These are phyloP conservation scores for Epichloe glyceriae DNA, from an alignment of 2,329 filamentous ascomycete species.

Conservation along the genomic window DNA sequence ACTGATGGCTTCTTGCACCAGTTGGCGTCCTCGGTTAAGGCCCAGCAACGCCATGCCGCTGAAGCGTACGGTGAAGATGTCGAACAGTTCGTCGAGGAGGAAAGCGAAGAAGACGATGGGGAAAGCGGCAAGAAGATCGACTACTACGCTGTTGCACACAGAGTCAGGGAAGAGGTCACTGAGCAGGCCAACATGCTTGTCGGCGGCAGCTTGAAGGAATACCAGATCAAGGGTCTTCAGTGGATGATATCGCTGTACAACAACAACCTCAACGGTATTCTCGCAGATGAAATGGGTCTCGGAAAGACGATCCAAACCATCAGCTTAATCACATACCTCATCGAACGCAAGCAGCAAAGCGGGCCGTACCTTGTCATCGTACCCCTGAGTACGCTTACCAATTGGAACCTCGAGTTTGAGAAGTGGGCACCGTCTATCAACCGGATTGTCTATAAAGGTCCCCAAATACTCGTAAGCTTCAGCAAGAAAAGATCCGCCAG, in stretches of 20 bases:
- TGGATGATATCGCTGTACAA: conserved; percentile 99
- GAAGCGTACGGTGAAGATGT: conserved; percentile 61
- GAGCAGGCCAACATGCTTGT: conserved; percentile 76
- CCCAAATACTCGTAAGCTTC: conserved; percentile 78
- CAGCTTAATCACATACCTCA: conserved; percentile 91
- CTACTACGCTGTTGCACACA: conserved; percentile 97
- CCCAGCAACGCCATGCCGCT: conserved; percentile 74
- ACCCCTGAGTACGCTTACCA: conserved; percentile 89
- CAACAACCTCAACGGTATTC: conserved; percentile 98
- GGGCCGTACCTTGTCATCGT: conserved; percentile 96
- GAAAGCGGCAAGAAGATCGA: conserved; percentile 74
- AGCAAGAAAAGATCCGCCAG: conserved; percentile 87
- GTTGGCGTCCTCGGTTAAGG: conserved; percentile 85
- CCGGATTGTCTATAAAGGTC: conserved; percentile 93
- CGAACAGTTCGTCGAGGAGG: conserved; percentile 42
- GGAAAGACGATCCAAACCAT: conserved; percentile 99
- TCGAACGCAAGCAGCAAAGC: conserved; percentile 83
- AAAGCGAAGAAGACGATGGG: conserved; percentile 57
- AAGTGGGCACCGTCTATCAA: conserved; percentile 88
- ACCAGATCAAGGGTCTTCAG: conserved; percentile 94
- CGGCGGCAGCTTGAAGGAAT: conserved; percentile 88
- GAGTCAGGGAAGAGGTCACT: conserved; percentile 82
- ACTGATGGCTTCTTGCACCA: conserved; percentile 96
- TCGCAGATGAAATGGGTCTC: conserved; percentile 98
- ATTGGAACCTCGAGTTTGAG: conserved; percentile 98